phyloP scores from a whole-genome alignment of 108 stramenopile species.

The Licmophora abbreviata region DNA sequence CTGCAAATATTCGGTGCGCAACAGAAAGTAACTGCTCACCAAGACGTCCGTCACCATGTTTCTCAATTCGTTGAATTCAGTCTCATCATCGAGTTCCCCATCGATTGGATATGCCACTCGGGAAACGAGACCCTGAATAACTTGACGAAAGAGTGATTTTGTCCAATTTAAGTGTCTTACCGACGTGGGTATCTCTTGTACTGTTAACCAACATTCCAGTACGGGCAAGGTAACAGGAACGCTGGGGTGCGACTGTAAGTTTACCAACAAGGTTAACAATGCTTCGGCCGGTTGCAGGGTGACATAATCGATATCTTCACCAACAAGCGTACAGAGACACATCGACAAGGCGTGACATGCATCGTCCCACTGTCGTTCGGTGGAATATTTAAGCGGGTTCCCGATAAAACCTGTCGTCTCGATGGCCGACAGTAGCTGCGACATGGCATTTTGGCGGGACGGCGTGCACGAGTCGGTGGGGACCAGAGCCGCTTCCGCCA shows the following conservation, averaged over 20 bases:
- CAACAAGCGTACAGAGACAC: conserved; percentile 30
- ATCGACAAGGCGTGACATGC: conserved; percentile 28
- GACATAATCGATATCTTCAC: conserved; percentile 40
- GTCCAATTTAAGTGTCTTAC: conserved; percentile 29
- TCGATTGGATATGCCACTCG: conserved; percentile 38
- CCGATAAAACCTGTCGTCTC: conserved; percentile 20
- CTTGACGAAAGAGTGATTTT: conserved; percentile 20
- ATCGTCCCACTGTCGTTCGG: conserved; percentile 31
- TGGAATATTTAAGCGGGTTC: conserved; percentile 19
- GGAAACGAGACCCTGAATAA: conserved; percentile 24
- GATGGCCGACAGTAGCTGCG: conserved; percentile 28
- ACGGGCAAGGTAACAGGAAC: conserved; percentile 28
- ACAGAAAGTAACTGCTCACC: conserved; percentile 32
- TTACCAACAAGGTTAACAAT: conserved; percentile 33
- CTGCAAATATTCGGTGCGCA: conserved; percentile 33
- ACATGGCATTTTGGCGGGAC: conserved; percentile 22
- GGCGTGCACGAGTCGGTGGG: conserved; percentile 31
- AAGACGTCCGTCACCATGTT: conserved; percentile 42
- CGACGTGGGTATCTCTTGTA: conserved; percentile 45
- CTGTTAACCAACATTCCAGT: conserved; percentile 50
- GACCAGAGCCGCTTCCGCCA: conserved; percentile 24
- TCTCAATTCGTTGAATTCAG: conserved; percentile 48
- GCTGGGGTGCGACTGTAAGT: conserved; percentile 36
- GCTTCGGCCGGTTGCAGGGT: conserved; percentile 23
- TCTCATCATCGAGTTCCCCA: conserved; percentile 41